Percentiles rank a stretch among this genome's conserved stretches.
Evolutionary conservation across 768 basidiomycete species (phyloP).

Genomic region (Gymnopilus junonius): DNA sequence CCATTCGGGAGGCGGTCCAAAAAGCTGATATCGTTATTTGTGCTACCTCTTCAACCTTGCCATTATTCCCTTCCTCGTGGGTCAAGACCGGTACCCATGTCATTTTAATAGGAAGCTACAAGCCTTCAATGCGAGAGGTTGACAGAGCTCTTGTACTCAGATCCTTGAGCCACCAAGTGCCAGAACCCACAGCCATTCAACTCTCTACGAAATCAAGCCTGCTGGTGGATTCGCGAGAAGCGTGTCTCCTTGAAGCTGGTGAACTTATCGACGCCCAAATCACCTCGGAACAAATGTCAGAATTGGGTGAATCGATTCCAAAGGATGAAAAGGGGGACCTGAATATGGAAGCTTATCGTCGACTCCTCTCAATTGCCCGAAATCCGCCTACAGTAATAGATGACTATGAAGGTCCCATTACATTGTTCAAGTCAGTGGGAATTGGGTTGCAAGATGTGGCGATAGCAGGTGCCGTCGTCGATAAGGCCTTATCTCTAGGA

Average conservation of each 20-base stretch:
- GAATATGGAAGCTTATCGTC: conserved; percentile 2
- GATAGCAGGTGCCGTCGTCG: conserved; percentile 71
- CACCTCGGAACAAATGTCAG: conserved; percentile 47
- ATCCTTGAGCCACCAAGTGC: conserved; percentile 32
- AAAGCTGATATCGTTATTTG: conserved; percentile 65
- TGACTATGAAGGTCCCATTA: conserved; percentile 51
- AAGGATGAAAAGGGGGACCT: conserved; percentile 14
- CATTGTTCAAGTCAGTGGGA: conserved; percentile 90
- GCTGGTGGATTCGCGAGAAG: conserved; percentile 75
- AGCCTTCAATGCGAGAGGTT: conserved; percentile 79
- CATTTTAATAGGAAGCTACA: conserved; percentile 84
- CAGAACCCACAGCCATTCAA: not conserved
- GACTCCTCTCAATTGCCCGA: not conserved
- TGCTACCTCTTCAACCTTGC: conserved; percentile 71
- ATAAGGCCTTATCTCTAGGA: conserved; percentile 54
- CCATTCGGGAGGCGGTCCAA: conserved; percentile 33
- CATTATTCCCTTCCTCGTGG: conserved; percentile 73
- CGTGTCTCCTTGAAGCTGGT: conserved; percentile 79
- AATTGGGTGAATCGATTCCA: conserved; percentile 70
- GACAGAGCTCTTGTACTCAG: conserved; percentile 59
- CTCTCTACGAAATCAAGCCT: conserved; percentile 36
- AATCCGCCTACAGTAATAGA: not conserved
- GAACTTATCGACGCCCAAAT: conserved; percentile 70
- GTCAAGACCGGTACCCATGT: conserved; percentile 68
- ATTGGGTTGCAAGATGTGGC: conserved; percentile 88